Conservation (phyloP, 352 stramenopile genomes). For the Phytophthora constricta region DNA sequence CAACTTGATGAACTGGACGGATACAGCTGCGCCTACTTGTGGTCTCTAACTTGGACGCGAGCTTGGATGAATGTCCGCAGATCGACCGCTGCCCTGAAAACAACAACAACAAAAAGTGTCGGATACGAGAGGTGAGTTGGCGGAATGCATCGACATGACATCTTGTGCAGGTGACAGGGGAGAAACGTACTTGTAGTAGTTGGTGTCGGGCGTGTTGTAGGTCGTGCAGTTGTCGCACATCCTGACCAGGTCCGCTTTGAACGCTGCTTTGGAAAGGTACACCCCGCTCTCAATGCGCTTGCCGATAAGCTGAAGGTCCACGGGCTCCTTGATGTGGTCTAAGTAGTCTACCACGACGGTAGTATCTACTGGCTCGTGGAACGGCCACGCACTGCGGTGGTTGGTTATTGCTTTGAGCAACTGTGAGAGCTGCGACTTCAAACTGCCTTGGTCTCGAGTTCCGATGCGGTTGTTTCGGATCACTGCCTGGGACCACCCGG, state of each 20-base stretch:
- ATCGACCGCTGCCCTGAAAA: constrained; percentile 72
- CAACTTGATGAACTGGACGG: not conserved
- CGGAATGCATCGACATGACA: no score
- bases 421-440: constrained; percentile 85
- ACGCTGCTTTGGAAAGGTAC: constrained; percentile 92
- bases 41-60: constrained; percentile 64
- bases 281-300: constrained; percentile 82
- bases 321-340: constrained; percentile 95
- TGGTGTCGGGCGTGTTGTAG: constrained; percentile 97
- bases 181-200: constrained; percentile 95
- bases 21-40: constrained; percentile 19
- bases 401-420: constrained; percentile 93
- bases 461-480: constrained; percentile 89
- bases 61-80: constrained; percentile 78
- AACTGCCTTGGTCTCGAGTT: constrained; percentile 79
- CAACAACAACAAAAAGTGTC: constrained; percentile 1
- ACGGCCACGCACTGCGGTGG: constrained; percentile 97
- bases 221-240: constrained; percentile 98
- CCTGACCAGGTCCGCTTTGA: constrained; percentile 94
- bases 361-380: constrained; percentile 97
- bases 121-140: not conserved
- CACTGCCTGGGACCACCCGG: constrained; percentile 82
- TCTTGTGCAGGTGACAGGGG: not conserved
- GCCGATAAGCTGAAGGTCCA: constrained; percentile 88
- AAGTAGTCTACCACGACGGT: constrained; percentile 97